Evolutionary conservation across 2,329 filamentous ascomycete species (phyloP).

Genomic region (Thielaviopsis musarum): DNA sequence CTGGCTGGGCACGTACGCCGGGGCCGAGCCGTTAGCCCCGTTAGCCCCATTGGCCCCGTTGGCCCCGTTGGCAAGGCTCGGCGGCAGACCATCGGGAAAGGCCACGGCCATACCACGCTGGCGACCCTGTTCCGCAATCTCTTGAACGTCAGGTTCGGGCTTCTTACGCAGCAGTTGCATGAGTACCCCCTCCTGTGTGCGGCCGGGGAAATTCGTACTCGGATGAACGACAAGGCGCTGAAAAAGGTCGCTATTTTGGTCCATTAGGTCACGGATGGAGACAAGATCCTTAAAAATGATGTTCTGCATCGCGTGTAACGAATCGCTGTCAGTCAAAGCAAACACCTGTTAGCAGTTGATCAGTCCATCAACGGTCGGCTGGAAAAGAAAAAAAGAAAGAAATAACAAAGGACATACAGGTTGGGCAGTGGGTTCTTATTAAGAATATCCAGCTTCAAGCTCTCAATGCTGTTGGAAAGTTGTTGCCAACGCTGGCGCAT

Average conservation of each 20-base stretch:
- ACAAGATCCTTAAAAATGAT: slow-evolving; percentile 57
- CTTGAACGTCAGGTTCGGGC: slow-evolving; percentile 60
- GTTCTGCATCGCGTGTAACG: slow-evolving; percentile 52
- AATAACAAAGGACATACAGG: slow-evolving; percentile 32
- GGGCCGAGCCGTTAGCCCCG: neutral
- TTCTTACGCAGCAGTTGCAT: slow-evolving; percentile 65
- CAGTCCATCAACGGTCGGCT: neutral
- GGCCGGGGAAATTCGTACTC: slow-evolving; percentile 56
- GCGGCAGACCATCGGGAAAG: slow-evolving; percentile 12
- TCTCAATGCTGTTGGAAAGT: slow-evolving; percentile 50
- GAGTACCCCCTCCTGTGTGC: slow-evolving; percentile 48
- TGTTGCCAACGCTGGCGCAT: slow-evolving; percentile 51
- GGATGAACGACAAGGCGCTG: slow-evolving; percentile 57
- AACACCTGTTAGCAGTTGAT: neutral
- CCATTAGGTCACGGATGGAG: slow-evolving; percentile 47
- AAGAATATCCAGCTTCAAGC: slow-evolving; percentile 42
- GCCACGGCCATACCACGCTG: slow-evolving; percentile 1
- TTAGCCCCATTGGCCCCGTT: slow-evolving; percentile 11
- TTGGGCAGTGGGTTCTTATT: slow-evolving; percentile 49
- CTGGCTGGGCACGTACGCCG: slow-evolving; percentile 7
- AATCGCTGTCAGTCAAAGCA: slow-evolving; percentile 31
- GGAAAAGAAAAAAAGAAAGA: neutral
- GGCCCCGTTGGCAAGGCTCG: slow-evolving; percentile 22
- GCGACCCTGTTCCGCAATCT: slow-evolving; percentile 50
- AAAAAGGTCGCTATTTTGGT: slow-evolving; percentile 50